A percentile compares a stretch with the other conserved stretches of the same genome.
phyloP scores from a whole-genome alignment of 176 grass and related monocot genomes.

The Oryza coarctata region DNA sequence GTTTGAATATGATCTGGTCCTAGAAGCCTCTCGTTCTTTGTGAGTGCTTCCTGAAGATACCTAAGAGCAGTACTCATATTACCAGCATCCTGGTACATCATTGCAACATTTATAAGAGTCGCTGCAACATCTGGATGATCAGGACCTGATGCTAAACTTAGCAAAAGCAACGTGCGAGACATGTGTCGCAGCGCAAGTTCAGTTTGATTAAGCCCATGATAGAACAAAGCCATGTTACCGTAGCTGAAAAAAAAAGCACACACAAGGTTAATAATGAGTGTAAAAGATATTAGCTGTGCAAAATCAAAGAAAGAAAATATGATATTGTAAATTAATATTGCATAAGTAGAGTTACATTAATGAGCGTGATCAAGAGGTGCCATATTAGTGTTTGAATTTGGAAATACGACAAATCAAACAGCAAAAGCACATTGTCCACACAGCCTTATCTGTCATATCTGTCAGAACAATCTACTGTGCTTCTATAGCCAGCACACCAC shows the following conservation, averaged over 20 bases:
- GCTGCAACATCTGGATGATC: conserved; percentile 91
- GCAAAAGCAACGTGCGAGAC: conserved; percentile 74
- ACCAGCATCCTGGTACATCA: conserved; percentile 96
- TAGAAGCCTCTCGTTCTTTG: conserved; percentile 84
- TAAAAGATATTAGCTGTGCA: not conserved
- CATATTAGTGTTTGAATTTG: not conserved
- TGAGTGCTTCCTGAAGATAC: conserved; percentile 92
- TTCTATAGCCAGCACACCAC: not conserved
- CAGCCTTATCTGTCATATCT: not conserved
- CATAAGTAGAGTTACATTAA: not conserved
- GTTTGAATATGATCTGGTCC: conserved; percentile 94
- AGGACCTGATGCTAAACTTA: conserved; percentile 84
- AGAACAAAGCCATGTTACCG: conserved; percentile 99
- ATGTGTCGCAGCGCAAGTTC: conserved; percentile 89
- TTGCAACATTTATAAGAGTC: conserved; percentile 92
- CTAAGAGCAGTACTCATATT: conserved; percentile 89
- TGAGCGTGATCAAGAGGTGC: not conserved
- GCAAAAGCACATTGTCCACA: not conserved
- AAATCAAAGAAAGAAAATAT: not conserved
- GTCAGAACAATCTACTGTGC: not conserved
- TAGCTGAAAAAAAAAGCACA: conserved; percentile 66
- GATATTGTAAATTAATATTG: not conserved
- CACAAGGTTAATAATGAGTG: not conserved
- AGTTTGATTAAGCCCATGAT: conserved; percentile 89
- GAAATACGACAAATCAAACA: not conserved